phyloP scores from a whole-genome alignment of 768 basidiomycete species.

The Tylopilus sp. region DNA sequence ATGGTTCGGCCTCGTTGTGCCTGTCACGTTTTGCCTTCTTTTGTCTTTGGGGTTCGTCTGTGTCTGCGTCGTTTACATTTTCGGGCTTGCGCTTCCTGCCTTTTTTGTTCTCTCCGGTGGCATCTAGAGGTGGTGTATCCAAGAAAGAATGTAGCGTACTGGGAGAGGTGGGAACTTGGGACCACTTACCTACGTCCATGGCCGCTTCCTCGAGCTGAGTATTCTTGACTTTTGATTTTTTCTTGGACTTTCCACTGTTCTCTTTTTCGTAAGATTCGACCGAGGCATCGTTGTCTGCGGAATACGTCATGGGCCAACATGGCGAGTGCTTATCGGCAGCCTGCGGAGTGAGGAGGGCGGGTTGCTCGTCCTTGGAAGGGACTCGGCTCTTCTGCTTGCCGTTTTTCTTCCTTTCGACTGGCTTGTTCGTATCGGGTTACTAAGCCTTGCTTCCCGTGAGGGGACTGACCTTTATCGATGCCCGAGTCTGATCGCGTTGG shows the following conservation, averaged over 20 bases:
- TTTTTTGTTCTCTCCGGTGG: constrained; percentile 14
- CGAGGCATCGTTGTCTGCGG: constrained; percentile 2
- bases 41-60: constrained; percentile 19
- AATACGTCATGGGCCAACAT: background rate
- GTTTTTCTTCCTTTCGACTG: constrained; percentile 32
- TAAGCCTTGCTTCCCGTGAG: background rate
- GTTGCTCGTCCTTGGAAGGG: constrained; percentile 1
- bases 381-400: constrained; percentile 38
- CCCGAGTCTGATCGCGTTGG: background rate
- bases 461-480: constrained; percentile 21
- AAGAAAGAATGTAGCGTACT: background rate
- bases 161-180: background rate
- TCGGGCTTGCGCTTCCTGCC: constrained; percentile 26
- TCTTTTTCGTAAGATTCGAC: constrained; percentile 2
- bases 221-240: background rate
- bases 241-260: constrained; percentile 14
- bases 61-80: background rate
- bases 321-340: background rate
- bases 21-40: constrained; percentile 27
- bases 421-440: constrained; percentile 13
- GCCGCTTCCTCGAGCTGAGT: background rate
- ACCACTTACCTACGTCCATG: constrained; percentile 2
- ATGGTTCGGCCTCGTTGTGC: background rate
- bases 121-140: constrained; percentile 2
- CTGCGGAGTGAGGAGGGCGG: background rate